phyloP scores from a whole-genome alignment of 495 filamentous ascomycete species.

The Penicillium atrosanguineum region DNA sequence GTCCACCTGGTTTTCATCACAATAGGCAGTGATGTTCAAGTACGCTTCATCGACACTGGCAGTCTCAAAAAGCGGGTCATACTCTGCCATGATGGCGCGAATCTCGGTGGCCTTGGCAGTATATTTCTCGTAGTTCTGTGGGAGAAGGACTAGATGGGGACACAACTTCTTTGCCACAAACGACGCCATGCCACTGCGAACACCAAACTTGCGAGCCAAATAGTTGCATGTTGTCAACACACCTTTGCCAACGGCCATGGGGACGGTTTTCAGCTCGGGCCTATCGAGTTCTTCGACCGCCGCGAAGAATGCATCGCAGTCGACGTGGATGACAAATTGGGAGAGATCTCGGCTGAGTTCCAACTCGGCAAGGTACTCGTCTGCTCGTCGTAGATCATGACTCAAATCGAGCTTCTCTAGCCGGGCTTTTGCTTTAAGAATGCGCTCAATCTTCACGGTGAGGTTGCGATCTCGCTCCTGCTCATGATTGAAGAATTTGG shows the following conservation, averaged over 20 bases:
- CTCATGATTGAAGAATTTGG: constrained; percentile 95
- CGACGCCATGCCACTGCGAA: constrained; percentile 89
- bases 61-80: constrained; percentile 88
- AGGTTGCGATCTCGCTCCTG: constrained; percentile 77
- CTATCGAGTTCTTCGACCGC: constrained; percentile 90
- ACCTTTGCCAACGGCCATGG: constrained; percentile 90
- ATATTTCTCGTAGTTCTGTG: constrained; percentile 88
- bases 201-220: constrained; percentile 82
- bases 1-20: constrained; percentile 59
- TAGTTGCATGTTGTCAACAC: constrained; percentile 97
- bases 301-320: constrained; percentile 98
- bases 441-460: constrained; percentile 81
- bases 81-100: constrained; percentile 74
- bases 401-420: constrained; percentile 75
- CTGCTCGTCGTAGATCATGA: constrained; percentile 68
- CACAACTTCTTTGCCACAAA: constrained; percentile 96
- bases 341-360: constrained; percentile 77
- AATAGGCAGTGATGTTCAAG: constrained; percentile 91
- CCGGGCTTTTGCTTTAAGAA: constrained; percentile 70
- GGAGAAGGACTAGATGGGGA: constrained; percentile 78
- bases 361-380: constrained; percentile 77
- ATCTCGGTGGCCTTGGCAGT: constrained; percentile 86
- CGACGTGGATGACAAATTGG: constrained; percentile 84
- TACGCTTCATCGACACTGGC: constrained; percentile 96
- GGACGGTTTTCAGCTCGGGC: constrained; percentile 83